Base-by-base conservation (phyloP, 2,329 filamentous ascomycete genomes). In the Trichoderma atroviride region DNA sequence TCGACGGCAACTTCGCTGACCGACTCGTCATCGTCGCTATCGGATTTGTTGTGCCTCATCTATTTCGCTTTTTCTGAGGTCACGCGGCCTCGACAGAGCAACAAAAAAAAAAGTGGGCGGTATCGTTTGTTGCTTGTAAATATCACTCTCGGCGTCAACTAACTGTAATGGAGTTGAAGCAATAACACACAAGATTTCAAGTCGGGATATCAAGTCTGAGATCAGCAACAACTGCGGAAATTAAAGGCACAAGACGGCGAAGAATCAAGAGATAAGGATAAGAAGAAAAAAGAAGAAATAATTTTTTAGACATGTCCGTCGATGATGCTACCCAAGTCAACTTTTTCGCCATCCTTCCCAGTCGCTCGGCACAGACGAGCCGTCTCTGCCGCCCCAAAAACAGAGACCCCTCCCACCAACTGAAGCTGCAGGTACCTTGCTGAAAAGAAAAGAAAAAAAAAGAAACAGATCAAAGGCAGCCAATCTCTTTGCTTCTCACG, bases 21-120 rank as follows among this genome's bases (percentile, higher is more conserved):
- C 50, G 69, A 69, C 40, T 71, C 73, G 70, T 72, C 67, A 22
- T 64, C 55, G 29, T 73, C 70, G 71, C 61, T 64, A 43, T 70
- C 55, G 7, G 63, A 33, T 43, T 53, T 71, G 40, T 71, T 71
- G 68, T 72, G 59, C 62, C 70, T 74, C 74, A 76, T 76, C 68
- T 72, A 74, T 70, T 61, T 64, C 65, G 9, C n/a, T 27, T 65
- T 55, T 33, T 11, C 10, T 14, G 27, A 59, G 56, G 55, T 60
- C 40, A 65, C 61, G 61, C 37, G 60, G 59, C 50, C 53, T 57
- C 58, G 52, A 61, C 33, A 62, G 13, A 33, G 7, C 43, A 55
- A 56, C 9, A 27, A 53, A 37, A 52, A 58, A 57, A 67, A 58
- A 52, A 50, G 64, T 58, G 55, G 55, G 55, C 53, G 29, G 40